Percentiles rank a stretch among this genome's conserved stretches.
Conservation (phyloP, 2,329 filamentous ascomycete genomes). For the Diplodia corticola region DNA sequence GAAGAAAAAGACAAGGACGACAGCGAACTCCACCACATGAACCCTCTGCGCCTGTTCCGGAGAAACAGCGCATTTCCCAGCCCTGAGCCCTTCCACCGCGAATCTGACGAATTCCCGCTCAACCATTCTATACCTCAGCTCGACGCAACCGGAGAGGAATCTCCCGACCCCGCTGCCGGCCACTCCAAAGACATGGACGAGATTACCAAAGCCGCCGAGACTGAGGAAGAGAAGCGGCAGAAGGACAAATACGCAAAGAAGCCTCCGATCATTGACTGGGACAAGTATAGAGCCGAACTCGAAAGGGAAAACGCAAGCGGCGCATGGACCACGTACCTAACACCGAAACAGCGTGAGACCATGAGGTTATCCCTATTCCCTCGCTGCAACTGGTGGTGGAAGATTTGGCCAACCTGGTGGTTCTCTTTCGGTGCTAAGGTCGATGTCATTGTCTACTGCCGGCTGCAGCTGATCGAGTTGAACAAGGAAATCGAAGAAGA, state of each 20-base stretch:
- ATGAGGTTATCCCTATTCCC: conserved; percentile 72
- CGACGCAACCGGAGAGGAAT: neutral
- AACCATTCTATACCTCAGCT: conserved; percentile 21
- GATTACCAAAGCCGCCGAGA: neutral
- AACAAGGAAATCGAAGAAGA: conserved; percentile 92
- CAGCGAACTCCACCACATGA: conserved; percentile 3
- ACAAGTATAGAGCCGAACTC: conserved; percentile 26
- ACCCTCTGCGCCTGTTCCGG: conserved; percentile 12
- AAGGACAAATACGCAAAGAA: conserved; percentile 19
- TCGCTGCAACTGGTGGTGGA: conserved; percentile 45
- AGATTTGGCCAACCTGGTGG: conserved; percentile 59
- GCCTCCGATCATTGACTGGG: conserved; percentile 25
- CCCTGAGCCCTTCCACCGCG: conserved; percentile 13
- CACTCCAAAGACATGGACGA: too few relatives aligned
- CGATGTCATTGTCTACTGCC: conserved; percentile 90
- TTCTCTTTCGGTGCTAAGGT: conserved; percentile 83
- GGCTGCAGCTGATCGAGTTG: conserved; percentile 79
- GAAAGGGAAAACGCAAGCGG: conserved; percentile 40
- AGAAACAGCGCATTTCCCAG: conserved; percentile 18
- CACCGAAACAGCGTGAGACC: conserved; percentile 78
- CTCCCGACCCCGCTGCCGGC: neutral
- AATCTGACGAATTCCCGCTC: conserved; percentile 34
- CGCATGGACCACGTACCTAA: conserved; percentile 80
- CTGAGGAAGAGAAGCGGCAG: conserved; percentile 12
- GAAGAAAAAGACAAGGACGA: neutral